Base-by-base conservation (phyloP, 2,329 filamentous ascomycete species). In the Apiospora saccharicola region DNA sequence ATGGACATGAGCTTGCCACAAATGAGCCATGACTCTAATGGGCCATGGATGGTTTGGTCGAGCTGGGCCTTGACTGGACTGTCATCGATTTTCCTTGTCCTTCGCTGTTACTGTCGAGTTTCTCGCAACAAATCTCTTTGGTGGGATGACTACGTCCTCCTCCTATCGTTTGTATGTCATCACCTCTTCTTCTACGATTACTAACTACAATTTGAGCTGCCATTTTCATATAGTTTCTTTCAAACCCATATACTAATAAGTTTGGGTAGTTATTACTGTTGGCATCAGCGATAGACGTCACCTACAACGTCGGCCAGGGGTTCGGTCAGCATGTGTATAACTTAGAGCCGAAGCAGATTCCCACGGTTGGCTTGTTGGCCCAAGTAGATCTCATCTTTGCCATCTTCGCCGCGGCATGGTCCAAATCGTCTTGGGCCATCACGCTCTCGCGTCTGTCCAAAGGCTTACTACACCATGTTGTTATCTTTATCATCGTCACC, bases 401-500 rank as follows among this genome's bases (percentile, higher is more conserved):
- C 4, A 73, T 80, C 16, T 74, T 78, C 3, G 79, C 76, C 3
- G 77, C 77, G 51, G 76, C 77, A 14, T 77, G 75, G 74, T 78
- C 76, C 71, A 82, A 82, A 72, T 78, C 79, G 0, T 80, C 79
- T 4, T 80, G 81, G 43, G 79, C 77, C 14, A 71, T 78, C 22
- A 81, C 79, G 7, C 72, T 81, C 51, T 76, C 80, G 0, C 78
- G 78, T 2, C 73, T 81, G 13, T 74, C 75, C 1, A 67, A 77
- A 2, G 77, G 75, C 8, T 46, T 70, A 61, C n/a, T 69, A 19
- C 73, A 72, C 34, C 53, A 67, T 19, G 67, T 76, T 0, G 74
- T 81, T 13, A 79, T 78, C 76, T 75, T 77, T 41, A 71, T 78
- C 51, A 77, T 80, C 37, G 67, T 77, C 5, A 73, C 74, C 16